These are phyloP conservation scores for Aspergillus tamarii DNA, from an alignment of 2,329 filamentous ascomycete species.

Conservation along the genomic window DNA sequence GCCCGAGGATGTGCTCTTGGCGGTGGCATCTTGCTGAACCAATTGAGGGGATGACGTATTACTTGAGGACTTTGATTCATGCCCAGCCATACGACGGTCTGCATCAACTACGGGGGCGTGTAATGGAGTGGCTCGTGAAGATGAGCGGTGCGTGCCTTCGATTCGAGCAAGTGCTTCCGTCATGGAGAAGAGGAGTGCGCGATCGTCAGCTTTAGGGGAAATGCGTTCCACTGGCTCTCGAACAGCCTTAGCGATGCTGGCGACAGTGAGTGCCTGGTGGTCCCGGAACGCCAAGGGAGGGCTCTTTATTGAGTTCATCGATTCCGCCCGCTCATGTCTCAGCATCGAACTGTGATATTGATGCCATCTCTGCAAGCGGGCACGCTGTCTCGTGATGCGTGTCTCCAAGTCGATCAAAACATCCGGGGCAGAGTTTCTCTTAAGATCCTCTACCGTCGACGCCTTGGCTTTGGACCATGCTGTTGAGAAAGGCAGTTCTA, in stretches of 20 bases:
- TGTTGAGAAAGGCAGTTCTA: conserved; percentile 68
- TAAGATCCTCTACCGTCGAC: conserved; percentile 53
- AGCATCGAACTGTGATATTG: conserved; percentile 57
- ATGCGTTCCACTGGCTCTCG: conserved; percentile 31
- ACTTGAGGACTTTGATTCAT: background rate
- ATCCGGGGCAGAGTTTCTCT: conserved; percentile 29
- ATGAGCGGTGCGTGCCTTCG: conserved; percentile 27
- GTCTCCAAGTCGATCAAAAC: conserved; percentile 70
- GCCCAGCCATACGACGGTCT: background rate
- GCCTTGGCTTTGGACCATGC: conserved; percentile 71
- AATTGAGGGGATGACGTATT: background rate
- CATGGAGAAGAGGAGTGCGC: conserved; percentile 37
- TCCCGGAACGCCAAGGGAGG: conserved; percentile 37
- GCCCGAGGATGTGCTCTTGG: background rate
- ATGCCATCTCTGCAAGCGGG: conserved; percentile 73
- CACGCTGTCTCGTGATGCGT: conserved; percentile 68
- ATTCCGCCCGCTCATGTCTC: conserved; percentile 18
- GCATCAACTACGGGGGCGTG: background rate
- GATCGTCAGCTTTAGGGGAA: conserved; percentile 31
- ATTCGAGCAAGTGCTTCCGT: conserved; percentile 36
- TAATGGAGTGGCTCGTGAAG: conserved; percentile 6
- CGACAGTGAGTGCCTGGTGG: conserved; percentile 43
- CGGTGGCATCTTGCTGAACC: background rate
- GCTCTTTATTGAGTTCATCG: conserved; percentile 13
- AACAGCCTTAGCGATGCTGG: conserved; percentile 40